Evolutionary conservation across 2,329 filamentous ascomycete genomes (phyloP), one percentile per base, ranked within the genome.

Genomic region (Aspergillus jensenii): DNA sequence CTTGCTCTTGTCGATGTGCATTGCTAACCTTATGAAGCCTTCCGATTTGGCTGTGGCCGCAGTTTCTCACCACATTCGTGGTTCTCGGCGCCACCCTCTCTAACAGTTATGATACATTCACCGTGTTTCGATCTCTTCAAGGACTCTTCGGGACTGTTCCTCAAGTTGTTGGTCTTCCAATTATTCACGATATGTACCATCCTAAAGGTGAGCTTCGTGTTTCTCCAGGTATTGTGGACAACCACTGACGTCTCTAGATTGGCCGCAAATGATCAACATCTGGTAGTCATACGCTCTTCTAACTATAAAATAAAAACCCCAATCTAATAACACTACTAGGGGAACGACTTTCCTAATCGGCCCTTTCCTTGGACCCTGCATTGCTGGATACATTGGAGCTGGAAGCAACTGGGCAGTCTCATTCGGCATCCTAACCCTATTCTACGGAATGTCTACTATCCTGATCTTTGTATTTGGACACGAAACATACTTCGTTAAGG

Each of bases 21-120:
- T 6, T 44, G 41, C 41, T 44, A 44, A 44, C 17, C n/a, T 31
- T 19, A 44, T 19, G 21, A 17, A 74, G 76, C 41, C 71, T 76
- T 19, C 77, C 77, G 1, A 66, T 78, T 40, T 75, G 76, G 71
- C 66, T 78, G 41, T 79, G 75, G 76, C 71, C 75, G 2, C 74
- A 76, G 50, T 53, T 76, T 3, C 65, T 76, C 43, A 71, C 74
- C 4, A 70, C 72, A 60, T 67, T 73, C 40, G 75, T 77, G 62
- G 71, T 79, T 4, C 58, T 76, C 9, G 77, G 76, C 1, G 71
- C 73, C 4, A 69, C 74, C 1, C 69, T 77, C 25, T 76, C 77
- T 1, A 67, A 72, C 33, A 66, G 70, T 35, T 79, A 70, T 55
- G 67, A 67, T 6, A 69, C 69, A n/a, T 79, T 78, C 58, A 76